phyloP scores from a whole-genome alignment of 2,329 filamentous ascomycete species.

The Ceratocystis eucalypticola region DNA sequence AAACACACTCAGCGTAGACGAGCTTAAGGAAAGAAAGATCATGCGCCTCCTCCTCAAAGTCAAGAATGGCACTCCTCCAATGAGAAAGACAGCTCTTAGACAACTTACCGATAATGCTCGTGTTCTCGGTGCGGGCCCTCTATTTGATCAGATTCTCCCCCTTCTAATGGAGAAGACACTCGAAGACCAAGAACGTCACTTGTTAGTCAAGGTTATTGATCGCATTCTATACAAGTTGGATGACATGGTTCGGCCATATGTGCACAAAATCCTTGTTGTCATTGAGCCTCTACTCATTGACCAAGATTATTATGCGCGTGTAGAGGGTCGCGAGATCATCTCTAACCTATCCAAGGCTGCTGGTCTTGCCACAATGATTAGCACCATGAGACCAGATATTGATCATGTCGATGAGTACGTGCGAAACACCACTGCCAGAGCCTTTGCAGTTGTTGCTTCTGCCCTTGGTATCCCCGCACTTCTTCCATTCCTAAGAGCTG shows the following conservation, averaged over 20 bases:
- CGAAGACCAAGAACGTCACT: conserved; percentile 93
- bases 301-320: conserved; percentile 96
- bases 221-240: conserved; percentile 97
- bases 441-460: conserved; percentile 93
- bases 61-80: conserved; percentile 96
- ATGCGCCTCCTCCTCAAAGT: conserved; percentile 95
- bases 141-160: conserved; percentile 96
- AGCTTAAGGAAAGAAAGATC: conserved; percentile 95
- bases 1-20: conserved; percentile 80
- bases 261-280: conserved; percentile 96
- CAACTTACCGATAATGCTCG: conserved; percentile 96
- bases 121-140: conserved; percentile 80
- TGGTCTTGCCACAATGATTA: conserved; percentile 96
- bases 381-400: conserved; percentile 96
- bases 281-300: conserved; percentile 98
- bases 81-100: conserved; percentile 94
- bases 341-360: conserved; percentile 95
- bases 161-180: conserved; percentile 96
- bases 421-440: conserved; percentile 89
- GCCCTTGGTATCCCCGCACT: conserved; percentile 91
- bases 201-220: conserved; percentile 98
- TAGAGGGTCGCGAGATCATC: conserved; percentile 96
- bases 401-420: conserved; percentile 98
- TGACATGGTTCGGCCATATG: conserved; percentile 87
- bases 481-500: conserved; percentile 84